Evolutionary conservation across 192 early-diverging fungal genomes (phyloP), one percentile per base, ranked within the genome.

Genomic region (Globomyces pollinis-pini): DNA sequence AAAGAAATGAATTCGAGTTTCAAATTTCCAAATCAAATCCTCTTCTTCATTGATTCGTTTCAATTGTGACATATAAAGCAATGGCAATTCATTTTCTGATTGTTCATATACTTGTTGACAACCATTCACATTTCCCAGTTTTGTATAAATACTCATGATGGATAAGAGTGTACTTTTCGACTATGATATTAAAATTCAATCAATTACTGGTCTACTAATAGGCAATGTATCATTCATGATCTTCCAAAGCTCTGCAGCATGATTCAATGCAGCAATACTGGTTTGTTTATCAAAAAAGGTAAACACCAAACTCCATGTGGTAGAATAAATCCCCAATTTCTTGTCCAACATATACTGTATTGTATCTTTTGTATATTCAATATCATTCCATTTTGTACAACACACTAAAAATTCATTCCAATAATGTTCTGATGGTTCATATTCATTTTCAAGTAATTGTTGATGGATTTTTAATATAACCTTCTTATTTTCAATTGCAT

Each of bases 341-440:
- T 55, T 31, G 6, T 55, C 33, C 5, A 3, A 2, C 34, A 36
- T 38, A 6, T 55, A 21, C 11, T 55, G 21, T 4, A 55, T 36
- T 31, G 29, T 4, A 9, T 34, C 20, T 9, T 21, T 36, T 4
- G 52, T 31, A 7, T 16, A 5, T 12, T 33, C 29, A n/a, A 55
- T 34, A 20, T 55, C 52, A 23, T 31, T 31, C 52, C 52, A 55
- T n/a, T 55, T 55, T 1, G 29, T n/a, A 6, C 21, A 55, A 24
- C 52, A 55, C 29, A 55, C 29, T 21, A 55, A 23, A 24, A 32
- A 55, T 23, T 55, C 52, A n/a, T 55, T 55, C 6, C 29, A 55
- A 55, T 32, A 55, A 31, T 55, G 20, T 39, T 55, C 52, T 12
- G 52, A 32, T n/a, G 52, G 52, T 38, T 38, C 52, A 55, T 32